Percentiles rank a stretch among this genome's conserved stretches.
phyloP scores from a whole-genome alignment of 257 asterid species.

The Solanum arcanum region DNA sequence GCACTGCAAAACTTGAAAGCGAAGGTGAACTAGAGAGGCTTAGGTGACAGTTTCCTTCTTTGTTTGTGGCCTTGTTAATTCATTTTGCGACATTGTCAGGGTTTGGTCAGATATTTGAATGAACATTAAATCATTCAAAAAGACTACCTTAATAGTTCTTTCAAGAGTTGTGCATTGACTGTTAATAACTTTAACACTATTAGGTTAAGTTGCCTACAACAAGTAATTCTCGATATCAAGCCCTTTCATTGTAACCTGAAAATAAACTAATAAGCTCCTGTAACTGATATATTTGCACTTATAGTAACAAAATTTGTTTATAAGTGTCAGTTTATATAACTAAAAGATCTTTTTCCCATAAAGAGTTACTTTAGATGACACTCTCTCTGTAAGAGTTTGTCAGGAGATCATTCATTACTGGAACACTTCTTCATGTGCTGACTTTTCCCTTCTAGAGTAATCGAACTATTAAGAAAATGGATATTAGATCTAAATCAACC shows the following conservation, averaged over 20 bases:
- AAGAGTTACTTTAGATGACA: neutral
- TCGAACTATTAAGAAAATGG: neutral
- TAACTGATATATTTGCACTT: neutral
- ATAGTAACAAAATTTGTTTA: neutral
- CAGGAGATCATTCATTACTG: neutral
- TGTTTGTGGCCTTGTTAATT: neutral
- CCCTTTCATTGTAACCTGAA: neutral
- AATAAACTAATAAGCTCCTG: neutral
- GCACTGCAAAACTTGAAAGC: conserved; percentile 51
- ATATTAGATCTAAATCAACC: neutral
- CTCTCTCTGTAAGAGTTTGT: neutral
- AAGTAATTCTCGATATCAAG: neutral
- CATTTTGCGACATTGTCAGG: neutral
- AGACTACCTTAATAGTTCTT: neutral
- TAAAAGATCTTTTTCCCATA: neutral
- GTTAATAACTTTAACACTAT: neutral
- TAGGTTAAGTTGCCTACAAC: neutral
- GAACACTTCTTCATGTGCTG: neutral
- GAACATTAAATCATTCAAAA: neutral
- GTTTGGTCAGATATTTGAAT: neutral
- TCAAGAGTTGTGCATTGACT: neutral
- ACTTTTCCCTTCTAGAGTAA: neutral
- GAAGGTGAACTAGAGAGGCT: conserved; percentile 65
- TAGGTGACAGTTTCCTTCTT: conserved; percentile 36
- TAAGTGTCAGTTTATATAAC: neutral